A percentile compares a stretch with the other conserved stretches of the same genome.
Conservation (phyloP, 768 basidiomycete species). For the Trametopsis cervina region DNA sequence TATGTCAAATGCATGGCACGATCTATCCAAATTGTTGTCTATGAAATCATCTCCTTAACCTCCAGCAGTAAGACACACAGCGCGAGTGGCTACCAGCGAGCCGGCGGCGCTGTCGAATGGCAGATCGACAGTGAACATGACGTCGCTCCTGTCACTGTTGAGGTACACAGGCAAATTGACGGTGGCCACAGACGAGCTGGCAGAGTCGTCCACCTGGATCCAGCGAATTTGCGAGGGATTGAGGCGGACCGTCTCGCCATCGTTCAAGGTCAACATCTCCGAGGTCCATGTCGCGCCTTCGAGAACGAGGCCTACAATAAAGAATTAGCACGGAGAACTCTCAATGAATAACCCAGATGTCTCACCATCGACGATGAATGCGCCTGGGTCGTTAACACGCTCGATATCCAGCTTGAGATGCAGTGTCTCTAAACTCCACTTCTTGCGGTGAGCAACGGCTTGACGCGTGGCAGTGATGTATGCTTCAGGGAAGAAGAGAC, state of each 20-base stretch:
- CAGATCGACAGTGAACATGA: constrained; percentile 84
- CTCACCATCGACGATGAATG: constrained; percentile 87
- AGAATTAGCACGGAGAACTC: neutral
- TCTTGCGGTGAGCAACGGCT: constrained; percentile 87
- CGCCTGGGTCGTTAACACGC: constrained; percentile 65
- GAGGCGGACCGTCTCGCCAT: constrained; percentile 74
- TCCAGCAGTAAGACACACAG: constrained; percentile 85
- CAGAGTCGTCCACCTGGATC: constrained; percentile 50
- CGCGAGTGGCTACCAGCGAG: constrained; percentile 75
- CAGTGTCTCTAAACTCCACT: constrained; percentile 89
- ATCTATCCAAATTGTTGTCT: neutral
- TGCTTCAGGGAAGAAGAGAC: constrained; percentile 93
- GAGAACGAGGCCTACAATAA: constrained; percentile 62
- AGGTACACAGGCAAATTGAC: constrained; percentile 91
- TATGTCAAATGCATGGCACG: constrained; percentile 6
- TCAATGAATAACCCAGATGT: neutral
- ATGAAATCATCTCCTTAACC: constrained; percentile 37
- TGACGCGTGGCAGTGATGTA: constrained; percentile 95
- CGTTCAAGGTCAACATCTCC: constrained; percentile 71
- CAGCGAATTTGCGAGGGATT: constrained; percentile 82
- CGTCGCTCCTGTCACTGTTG: constrained; percentile 83
- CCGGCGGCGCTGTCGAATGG: constrained; percentile 65
- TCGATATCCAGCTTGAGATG: constrained; percentile 77
- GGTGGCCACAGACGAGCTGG: constrained; percentile 30
- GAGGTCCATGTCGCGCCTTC: constrained; percentile 79